Evolutionary conservation across 352 stramenopile species (phyloP).

Genomic region (Pseudoperonospora humuli): DNA sequence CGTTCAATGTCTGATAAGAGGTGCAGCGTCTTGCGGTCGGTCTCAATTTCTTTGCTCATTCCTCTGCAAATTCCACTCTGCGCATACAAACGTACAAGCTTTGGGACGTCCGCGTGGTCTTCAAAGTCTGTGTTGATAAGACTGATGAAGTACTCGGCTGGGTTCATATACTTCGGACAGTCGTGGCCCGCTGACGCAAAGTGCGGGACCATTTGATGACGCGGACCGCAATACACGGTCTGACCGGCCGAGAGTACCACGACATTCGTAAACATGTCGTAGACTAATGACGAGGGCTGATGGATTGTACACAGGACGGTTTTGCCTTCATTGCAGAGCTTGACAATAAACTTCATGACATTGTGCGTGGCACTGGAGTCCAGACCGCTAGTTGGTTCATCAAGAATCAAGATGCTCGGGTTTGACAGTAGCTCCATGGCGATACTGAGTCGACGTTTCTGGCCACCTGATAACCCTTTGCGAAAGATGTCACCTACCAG

Average conservation of each 20-base stretch:
- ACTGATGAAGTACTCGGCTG: constrained; percentile 43
- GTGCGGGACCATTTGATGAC: constrained; percentile 30
- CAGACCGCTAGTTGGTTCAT: constrained; percentile 62
- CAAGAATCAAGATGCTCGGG: constrained; percentile 69
- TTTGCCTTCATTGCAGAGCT: constrained; percentile 9
- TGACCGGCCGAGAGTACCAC: constrained; percentile 53
- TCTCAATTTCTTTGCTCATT: constrained; percentile 4
- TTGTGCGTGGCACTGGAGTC: constrained; percentile 22
- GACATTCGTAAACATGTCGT: constrained; percentile 31
- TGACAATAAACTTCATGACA: constrained; percentile 19
- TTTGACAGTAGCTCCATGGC: constrained; percentile 69
- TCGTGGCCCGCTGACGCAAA: constrained; percentile 26
- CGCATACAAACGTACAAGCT: constrained; percentile 17
- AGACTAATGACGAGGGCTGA: constrained; percentile 68
- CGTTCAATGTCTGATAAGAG: constrained; percentile 16
- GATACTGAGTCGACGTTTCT: constrained; percentile 72
- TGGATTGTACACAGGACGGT: constrained; percentile 89
- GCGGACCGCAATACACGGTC: constrained; percentile 72
- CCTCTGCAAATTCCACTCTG: constrained; percentile 11
- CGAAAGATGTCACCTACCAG: constrained; percentile 69
- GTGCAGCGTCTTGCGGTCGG: constrained; percentile 15
- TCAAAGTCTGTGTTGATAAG: constrained; percentile 59
- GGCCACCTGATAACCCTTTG: constrained; percentile 67
- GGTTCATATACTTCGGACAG: constrained; percentile 44
- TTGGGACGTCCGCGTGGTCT: constrained; percentile 23